Evolutionary conservation across 306 rosid species (phyloP), one percentile per base, ranked within the genome.

Genomic region (Myrica gale): DNA sequence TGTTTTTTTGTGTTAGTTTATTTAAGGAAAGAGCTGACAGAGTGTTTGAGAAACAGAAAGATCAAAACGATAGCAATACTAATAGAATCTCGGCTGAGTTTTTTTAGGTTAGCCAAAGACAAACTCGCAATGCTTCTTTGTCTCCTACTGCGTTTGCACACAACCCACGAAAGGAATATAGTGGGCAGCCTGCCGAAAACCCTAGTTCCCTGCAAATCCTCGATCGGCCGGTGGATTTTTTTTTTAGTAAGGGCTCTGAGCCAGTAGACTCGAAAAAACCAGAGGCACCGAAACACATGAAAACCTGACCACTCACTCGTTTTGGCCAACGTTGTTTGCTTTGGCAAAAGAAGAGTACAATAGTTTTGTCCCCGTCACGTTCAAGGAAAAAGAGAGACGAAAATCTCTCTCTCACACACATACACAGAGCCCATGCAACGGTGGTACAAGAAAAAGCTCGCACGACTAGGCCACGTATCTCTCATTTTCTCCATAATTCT

Each of bases 361-460:
- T 12, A 32, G 5, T 26, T 10, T 10, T 26, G 67, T 44, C 15
- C 0, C 17, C 32, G 43, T 60, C 17, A 0, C 68, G 15, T 1
- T 2, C 86, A 68, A 82, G 42, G 68, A 44, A 84, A 86, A 86
- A 86, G 80, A 86, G 55, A 58, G 32, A 57, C 37, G 19, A 15
- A n/a, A n/a, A n/a, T n/a, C n/a, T n/a, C n/a, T n/a, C n/a, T n/a
- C n/a, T 20, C 68, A 68, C 37, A 32, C 37, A 32, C 37, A 32
- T 1, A 23, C 37, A 26, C 32, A 26, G 1, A 32, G 3, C 37
- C 37, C 37, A 32, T 32, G 37, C 37, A 32, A 32, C 2, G 37
- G 37, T 32, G 37, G 37, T 32, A 73, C 60, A 68, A 0, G 68
- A 55, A 23, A 57, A 13, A 15, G 43, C 26, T 47, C 70, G 48